Base-by-base conservation (phyloP, 2,329 filamentous ascomycete species). In the Microdochium paspali region DNA sequence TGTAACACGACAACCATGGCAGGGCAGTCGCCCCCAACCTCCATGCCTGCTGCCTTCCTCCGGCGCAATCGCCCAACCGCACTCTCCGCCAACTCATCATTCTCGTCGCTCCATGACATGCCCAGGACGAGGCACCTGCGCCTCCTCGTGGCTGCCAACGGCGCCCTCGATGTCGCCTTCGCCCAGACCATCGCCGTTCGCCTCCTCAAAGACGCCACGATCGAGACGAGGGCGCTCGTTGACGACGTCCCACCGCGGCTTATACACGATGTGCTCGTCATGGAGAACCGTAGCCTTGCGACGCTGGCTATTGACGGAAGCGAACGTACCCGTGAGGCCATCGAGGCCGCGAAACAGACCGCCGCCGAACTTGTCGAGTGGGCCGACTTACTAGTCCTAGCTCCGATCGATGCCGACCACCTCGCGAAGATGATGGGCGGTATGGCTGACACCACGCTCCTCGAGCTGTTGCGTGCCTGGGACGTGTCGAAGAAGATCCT, bases 361-460 rank as follows among this genome's bases (percentile, higher is more conserved):
- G 80, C 73, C 3, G 79, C 72, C 54, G 84, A 88, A 53, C 67
- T 94, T 50, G 87, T 89, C 54, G 79, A 87, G 51, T 96, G 90
- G 90, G 88, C 90, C 5, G 87, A 95, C 64, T 69, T 95, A 54
- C 74, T 95, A 49, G 82, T 95, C 26, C 78, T 95, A 48, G 86
- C 86, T 6, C 89, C 90, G 3, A 84, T 95, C 44, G 86, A 93
- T 62, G 87, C 89, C 7, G 86, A 93, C 60, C 84, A 84, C 47
- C 74, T 95, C 47, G 87, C 87, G 25, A 88, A 88, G 62, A 95
- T 96, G 89, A 73, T 95, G 59, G 80, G 84, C 47, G 90, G 90
- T 46, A 77, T 91, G 49, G 84, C 87, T 2, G 88, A 88, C 58
- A 94, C 84, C 25, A 74, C 95, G 47, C 73, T 94, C 7, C 74